These are phyloP conservation scores for Corymbia citriodora DNA, from an alignment of 441 rosid genomes.

Conservation along the genomic window DNA sequence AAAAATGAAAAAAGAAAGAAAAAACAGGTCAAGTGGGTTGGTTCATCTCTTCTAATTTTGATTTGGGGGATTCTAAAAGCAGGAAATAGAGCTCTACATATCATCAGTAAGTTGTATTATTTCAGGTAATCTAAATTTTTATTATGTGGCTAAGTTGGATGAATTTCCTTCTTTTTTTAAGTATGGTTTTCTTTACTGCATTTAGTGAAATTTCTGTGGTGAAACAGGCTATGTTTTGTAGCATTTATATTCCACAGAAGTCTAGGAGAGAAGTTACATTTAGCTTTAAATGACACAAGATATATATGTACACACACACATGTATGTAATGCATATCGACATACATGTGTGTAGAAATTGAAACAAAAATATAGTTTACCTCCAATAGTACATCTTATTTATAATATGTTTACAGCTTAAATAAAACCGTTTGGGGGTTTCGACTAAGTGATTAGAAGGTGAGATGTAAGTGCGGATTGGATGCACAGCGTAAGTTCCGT, in stretches of 20 bases:
- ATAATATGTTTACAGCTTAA: neutral
- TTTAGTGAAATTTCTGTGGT: neutral
- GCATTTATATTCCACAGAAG: neutral
- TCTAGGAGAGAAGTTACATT: neutral
- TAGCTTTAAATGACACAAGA: neutral
- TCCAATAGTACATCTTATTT: neutral
- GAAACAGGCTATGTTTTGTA: neutral
- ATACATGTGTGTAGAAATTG: neutral
- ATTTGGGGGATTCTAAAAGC: neutral
- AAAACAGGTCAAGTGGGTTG: neutral
- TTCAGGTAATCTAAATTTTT: neutral
- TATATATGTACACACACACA: neutral
- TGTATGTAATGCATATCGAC: neutral
- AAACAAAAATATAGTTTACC: neutral
- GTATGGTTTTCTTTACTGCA: neutral
- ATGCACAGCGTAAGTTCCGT: neutral
- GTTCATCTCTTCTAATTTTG: neutral
- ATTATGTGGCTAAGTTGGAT: neutral
- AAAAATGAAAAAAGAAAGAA: neutral
- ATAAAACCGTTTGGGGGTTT: neutral
- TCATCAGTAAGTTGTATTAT: neutral
- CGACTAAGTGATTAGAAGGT: neutral
- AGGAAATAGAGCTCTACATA: neutral
- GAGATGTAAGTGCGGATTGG: neutral
- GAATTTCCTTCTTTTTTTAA: neutral